A percentile compares a stretch with the other conserved stretches of the same genome.
phyloP scores from a whole-genome alignment of 2,329 filamentous ascomycete genomes.

The Hymenoscyphus salicellus region DNA sequence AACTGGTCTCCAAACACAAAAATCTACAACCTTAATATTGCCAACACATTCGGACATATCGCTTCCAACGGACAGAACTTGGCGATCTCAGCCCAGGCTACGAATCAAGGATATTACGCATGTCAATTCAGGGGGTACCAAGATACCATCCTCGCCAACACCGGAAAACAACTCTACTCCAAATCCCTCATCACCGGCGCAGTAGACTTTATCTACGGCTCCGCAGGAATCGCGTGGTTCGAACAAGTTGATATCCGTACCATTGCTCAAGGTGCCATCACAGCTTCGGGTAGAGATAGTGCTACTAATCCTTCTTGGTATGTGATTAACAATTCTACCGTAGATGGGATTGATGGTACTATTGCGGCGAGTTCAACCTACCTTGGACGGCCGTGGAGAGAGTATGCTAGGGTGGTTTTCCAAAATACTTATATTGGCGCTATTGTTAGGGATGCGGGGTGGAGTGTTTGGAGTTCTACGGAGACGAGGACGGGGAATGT shows the following conservation, averaged over 20 bases:
- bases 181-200: conserved; percentile 55
- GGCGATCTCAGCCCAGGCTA: conserved; percentile 51
- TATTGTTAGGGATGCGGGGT: conserved; percentile 50
- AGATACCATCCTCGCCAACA: conserved; percentile 51
- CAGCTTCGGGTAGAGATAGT: conserved; percentile 42
- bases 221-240: conserved; percentile 51
- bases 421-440: conserved; percentile 46
- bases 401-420: conserved; percentile 50
- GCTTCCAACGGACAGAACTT: conserved; percentile 48
- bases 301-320: conserved; percentile 45
- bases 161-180: conserved; percentile 54
- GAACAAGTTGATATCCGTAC: conserved; percentile 42
- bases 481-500: conserved; percentile 45
- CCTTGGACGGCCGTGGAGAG: conserved; percentile 53
- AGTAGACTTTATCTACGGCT: conserved; percentile 59
- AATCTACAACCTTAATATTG: conserved; percentile 58
- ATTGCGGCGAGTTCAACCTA: conserved; percentile 43
- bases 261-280: conserved; percentile 48
- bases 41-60: conserved; percentile 29
- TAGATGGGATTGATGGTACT: conserved; percentile 43
- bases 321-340: conserved; percentile 52
- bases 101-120: conserved; percentile 56
- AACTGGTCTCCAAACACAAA: conserved; percentile 46
- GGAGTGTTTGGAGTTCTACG: conserved; percentile 47
- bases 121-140: conserved; percentile 54